phyloP scores from a whole-genome alignment of 345 rosid species.

The Rhodamnia argentea region DNA sequence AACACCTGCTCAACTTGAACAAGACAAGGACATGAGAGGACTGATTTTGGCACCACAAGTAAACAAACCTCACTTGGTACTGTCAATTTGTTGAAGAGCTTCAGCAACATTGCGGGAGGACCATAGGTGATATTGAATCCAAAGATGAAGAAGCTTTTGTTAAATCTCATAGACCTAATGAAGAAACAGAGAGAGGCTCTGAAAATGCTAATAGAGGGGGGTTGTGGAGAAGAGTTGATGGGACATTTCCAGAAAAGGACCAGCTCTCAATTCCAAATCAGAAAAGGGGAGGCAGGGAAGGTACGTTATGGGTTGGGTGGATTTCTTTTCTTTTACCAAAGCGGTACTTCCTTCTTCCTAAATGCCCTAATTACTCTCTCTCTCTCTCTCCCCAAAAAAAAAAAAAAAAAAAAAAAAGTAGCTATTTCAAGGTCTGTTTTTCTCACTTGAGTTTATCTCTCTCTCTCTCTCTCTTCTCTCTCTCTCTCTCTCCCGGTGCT shows the following conservation, averaged over 20 bases:
- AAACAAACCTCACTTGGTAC: not conserved
- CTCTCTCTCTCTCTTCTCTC: too few relatives aligned
- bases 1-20: not conserved
- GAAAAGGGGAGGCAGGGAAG: too few relatives aligned
- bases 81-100: not conserved
- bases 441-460: too few relatives aligned
- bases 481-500: too few relatives aligned
- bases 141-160: not conserved
- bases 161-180: not conserved
- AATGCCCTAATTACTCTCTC: too few relatives aligned
- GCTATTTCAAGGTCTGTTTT: too few relatives aligned
- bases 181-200: not conserved
- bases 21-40: not conserved
- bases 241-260: not conserved
- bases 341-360: too few relatives aligned
- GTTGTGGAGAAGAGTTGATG: not conserved
- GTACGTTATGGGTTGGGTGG: too few relatives aligned
- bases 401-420: too few relatives aligned
- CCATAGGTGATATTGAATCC: not conserved
- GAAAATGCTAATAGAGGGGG: not conserved
- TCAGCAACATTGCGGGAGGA: not conserved
- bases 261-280: not conserved
- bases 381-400: too few relatives aligned
- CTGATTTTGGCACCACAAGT: not conserved
- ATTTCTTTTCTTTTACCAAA: too few relatives aligned